A percentile compares a stretch with the other conserved stretches of the same genome.
These are phyloP conservation scores for Tolypocladium pustulatum DNA, from an alignment of 2,329 filamentous ascomycete genomes.

Conservation along the genomic window DNA sequence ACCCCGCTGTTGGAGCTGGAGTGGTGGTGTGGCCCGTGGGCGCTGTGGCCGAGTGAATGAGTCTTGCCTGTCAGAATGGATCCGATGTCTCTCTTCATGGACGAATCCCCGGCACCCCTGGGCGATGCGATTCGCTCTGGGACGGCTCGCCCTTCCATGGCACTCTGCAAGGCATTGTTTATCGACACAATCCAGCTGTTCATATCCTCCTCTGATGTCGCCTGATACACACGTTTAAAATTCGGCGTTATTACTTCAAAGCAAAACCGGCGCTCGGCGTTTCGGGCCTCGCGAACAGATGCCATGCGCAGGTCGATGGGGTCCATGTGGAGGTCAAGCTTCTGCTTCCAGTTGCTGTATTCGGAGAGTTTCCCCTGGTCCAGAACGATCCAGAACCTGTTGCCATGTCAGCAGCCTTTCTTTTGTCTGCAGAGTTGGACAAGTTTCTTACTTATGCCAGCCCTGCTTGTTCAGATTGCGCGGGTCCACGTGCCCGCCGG, in stretches of 20 bases:
- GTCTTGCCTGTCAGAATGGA: constrained; percentile 91
- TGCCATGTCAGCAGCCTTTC: not conserved
- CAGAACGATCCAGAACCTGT: constrained; percentile 93
- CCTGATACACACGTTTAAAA: constrained; percentile 93
- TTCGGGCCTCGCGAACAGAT: constrained; percentile 89
- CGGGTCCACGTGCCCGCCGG: constrained; percentile 89
- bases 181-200: constrained; percentile 91
- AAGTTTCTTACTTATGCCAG: constrained; percentile 80
- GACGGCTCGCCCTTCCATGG: constrained; percentile 70
- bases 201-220: constrained; percentile 97
- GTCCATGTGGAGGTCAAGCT: constrained; percentile 91
- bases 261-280: constrained; percentile 89
- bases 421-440: too few species aligned
- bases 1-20: constrained; percentile 36
- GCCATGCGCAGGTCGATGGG: constrained; percentile 96
- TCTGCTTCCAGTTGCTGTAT: constrained; percentile 99
- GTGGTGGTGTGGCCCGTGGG: constrained; percentile 38
- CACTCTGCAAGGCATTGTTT: constrained; percentile 94
- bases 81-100: constrained; percentile 74
- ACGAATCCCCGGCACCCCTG: constrained; percentile 33
- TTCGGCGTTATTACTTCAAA: constrained; percentile 98
- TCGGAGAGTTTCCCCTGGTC: constrained; percentile 95
- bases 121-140: constrained; percentile 38
- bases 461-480: constrained; percentile 93
- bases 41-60: constrained; percentile 51